Conservation (phyloP, 2,329 filamentous ascomycete species). For the Fusarium secorum region DNA sequence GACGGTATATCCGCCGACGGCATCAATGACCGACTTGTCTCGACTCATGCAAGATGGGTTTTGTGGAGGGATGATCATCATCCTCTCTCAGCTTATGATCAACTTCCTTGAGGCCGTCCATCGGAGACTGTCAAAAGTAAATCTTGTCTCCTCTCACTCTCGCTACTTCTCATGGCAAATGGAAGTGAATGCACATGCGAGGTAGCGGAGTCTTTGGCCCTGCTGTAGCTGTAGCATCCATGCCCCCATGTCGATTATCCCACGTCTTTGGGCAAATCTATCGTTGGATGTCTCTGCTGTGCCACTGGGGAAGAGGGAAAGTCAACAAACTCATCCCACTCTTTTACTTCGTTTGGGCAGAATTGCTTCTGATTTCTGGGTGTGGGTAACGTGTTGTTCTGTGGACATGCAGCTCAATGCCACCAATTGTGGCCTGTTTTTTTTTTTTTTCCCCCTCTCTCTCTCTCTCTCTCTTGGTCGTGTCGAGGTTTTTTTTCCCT, state of each 20-base stretch:
- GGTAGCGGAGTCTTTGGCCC: conserved; percentile 24
- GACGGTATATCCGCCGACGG: conserved; percentile 21
- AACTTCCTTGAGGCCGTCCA: neutral
- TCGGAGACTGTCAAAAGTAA: conserved; percentile 22
- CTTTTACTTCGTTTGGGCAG: conserved; percentile 2
- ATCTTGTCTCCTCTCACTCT: neutral
- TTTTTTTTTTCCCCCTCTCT: neutral
- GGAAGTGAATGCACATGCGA: conserved; percentile 29
- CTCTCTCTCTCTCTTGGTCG: neutral
- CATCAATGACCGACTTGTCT: conserved; percentile 7
- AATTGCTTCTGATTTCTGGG: conserved; percentile 1
- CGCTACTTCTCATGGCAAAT: conserved; percentile 8
- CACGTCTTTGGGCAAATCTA: conserved; percentile 7
- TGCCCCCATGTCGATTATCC: conserved; percentile 2
- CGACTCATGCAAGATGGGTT: conserved; percentile 16
- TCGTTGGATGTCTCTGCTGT: conserved; percentile 11
- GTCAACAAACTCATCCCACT: conserved; percentile 7
- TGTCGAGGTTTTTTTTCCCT: conserved; percentile 17
- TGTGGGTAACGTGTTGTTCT: conserved; percentile 29
- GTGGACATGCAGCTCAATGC: conserved; percentile 4
- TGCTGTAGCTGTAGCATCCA: neutral
- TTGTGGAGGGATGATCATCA: conserved; percentile 15
- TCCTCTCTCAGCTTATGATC: neutral
- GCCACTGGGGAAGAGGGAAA: neutral
- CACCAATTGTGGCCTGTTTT: conserved; percentile 34